phyloP scores from a whole-genome alignment of 148 eudicot genomes.

The Arctostaphylos glauca region DNA sequence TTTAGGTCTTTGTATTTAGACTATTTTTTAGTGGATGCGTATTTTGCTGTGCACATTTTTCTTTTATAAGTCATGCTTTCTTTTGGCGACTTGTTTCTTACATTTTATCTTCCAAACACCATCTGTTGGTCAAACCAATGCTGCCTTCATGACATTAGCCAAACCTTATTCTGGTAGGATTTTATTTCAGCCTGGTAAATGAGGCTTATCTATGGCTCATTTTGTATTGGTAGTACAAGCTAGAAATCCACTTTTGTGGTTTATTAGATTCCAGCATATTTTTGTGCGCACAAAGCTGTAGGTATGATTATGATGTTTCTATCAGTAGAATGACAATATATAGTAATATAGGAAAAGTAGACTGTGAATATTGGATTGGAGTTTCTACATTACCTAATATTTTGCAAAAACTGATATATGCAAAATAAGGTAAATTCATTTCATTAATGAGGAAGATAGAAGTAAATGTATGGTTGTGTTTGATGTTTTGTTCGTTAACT shows the following conservation, averaged over 20 bases:
- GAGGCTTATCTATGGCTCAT: background rate
- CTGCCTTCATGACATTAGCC: background rate
- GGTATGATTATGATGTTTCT: background rate
- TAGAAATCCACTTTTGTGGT: background rate
- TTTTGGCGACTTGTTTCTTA: background rate
- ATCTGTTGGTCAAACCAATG: no score
- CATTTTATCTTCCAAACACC: background rate
- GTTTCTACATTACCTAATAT: background rate
- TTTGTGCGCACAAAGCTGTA: background rate
- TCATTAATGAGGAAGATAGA: background rate
- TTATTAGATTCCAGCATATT: background rate
- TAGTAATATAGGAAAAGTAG: background rate
- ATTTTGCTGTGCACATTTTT: background rate
- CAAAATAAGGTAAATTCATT: background rate
- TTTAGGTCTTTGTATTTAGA: no score
- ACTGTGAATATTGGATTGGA: background rate
- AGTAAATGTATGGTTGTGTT: background rate
- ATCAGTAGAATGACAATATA: background rate
- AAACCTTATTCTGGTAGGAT: background rate
- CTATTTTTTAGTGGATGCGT: background rate
- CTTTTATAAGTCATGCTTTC: background rate
- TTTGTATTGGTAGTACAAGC: no score
- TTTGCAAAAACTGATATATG: background rate
- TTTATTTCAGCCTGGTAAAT: background rate
- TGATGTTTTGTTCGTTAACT: background rate